These are phyloP conservation scores for Pedinophyceae sp. DNA, from an alignment of 139 green algal species.

Conservation along the genomic window DNA sequence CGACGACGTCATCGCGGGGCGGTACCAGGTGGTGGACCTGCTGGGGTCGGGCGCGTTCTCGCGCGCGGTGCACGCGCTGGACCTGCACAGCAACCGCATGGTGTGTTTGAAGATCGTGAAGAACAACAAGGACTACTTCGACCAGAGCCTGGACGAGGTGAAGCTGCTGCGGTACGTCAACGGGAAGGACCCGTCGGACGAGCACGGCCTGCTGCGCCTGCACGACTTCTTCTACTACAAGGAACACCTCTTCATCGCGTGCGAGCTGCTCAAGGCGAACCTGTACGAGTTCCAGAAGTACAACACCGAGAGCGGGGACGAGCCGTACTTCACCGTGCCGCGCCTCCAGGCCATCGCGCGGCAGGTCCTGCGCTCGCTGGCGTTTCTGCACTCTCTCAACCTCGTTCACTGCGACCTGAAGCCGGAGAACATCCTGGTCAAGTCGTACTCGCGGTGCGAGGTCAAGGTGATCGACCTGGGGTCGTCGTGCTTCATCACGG, in stretches of 20 bases:
- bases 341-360: conserved; percentile 69
- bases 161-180: conserved; percentile 87
- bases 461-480: conserved; percentile 87
- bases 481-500: conserved; percentile 77
- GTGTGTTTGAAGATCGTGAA: conserved; percentile 97
- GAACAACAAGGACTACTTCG: conserved; percentile 97
- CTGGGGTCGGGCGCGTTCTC: conserved; percentile 86
- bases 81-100: conserved; percentile 61
- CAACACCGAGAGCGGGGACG: conserved; percentile 59
- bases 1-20: conserved; percentile 71
- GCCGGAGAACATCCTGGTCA: conserved; percentile 95
- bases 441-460: conserved; percentile 56
- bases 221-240: conserved; percentile 96
- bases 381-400: conserved; percentile 76
- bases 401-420: conserved; percentile 94
- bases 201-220: conserved; percentile 71
- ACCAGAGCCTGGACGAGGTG: conserved; percentile 93
- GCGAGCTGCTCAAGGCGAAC: conserved; percentile 89
- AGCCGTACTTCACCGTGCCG: conserved; percentile 77
- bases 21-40: conserved; percentile 82
- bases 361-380: conserved; percentile 52
- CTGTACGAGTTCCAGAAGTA: conserved; percentile 97
- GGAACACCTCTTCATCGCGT: conserved; percentile 95
- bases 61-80: conserved; percentile 80
- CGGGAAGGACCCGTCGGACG: conserved; percentile 63